Base-by-base conservation (phyloP, 1,284 basidiomycete species). In the Microbotryum violaceum region DNA sequence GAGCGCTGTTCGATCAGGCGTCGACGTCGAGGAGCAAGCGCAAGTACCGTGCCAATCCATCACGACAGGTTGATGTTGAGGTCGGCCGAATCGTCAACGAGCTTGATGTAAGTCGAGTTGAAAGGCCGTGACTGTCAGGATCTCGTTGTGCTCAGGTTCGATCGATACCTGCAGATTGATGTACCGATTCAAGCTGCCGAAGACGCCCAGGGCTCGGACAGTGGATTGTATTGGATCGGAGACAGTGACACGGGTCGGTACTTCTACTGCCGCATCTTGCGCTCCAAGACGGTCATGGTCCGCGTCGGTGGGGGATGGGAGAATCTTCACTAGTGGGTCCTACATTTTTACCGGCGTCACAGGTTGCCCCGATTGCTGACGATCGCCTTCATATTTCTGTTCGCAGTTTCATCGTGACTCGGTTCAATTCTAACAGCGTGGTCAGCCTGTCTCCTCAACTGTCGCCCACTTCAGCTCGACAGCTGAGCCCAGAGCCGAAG, bases 151-250 rank as follows among this genome's bases (percentile, higher is more conserved):
- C 23, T 44, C 49, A 12, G 20, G 25, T 57, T 52, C 25, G 23
- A 7, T 16, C 14, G 29, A 37, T 12, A 49, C 33, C 42, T n/a
- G 8, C 83, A 88, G 70, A 69, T 77, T 10, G 67, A 76, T 44
- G 88, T 96, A 70, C 88, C 85, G 56, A 80, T 94, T 37, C 84
- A 88, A 68, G 84, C 89, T 4, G 85, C 89, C 2, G 83, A 84
- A 85, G 85, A 58, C 85, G 82, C n/a, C 14, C 91, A 88, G 88
- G 86, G 85, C 73, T 90, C 92, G 73, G 85, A 90, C 75, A 90
- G 88, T 63, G 91, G 91, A 20, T 91, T 90, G 72, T 96, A 96
- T 74, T 93, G 89, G 89, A 94, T 96, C 70, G 91, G 91, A 12
- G 85, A 88, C 66, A 87, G 91, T 56, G 83, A 72, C 5, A 52